Evolutionary conservation across 2,329 filamentous ascomycete species (phyloP).

Genomic region (Ramichloridium luteum): DNA sequence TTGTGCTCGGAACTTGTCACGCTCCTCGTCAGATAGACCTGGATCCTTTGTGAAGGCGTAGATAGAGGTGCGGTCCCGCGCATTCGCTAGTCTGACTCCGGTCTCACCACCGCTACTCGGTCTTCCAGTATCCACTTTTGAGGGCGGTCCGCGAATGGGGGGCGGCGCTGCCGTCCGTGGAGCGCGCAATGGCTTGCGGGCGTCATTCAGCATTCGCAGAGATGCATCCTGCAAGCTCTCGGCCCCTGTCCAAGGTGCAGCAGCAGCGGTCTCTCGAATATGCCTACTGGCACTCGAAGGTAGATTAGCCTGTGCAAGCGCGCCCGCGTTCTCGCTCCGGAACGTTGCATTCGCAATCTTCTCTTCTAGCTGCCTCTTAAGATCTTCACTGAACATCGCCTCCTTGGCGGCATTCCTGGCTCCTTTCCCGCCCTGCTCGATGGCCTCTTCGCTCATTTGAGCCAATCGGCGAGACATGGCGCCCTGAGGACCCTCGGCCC

Average conservation of each 20-base stretch:
- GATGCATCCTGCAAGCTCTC: slow-evolving; percentile 65
- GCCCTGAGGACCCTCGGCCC: slow-evolving; percentile 30
- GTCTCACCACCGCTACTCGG: slow-evolving; percentile 28
- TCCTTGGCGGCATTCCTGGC: slow-evolving; percentile 47
- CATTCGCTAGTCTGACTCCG: slow-evolving; percentile 43
- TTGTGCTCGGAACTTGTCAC: slow-evolving; percentile 56
- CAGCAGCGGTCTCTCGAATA: slow-evolving; percentile 54
- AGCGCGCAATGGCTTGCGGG: slow-evolving; percentile 41
- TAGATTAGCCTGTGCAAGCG: slow-evolving; percentile 42
- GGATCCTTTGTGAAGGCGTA: slow-evolving; percentile 41
- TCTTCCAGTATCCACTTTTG: slow-evolving; percentile 34
- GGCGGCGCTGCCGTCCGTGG: slow-evolving; percentile 20
- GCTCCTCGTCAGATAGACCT: slow-evolving; percentile 56
- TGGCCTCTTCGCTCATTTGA: slow-evolving; percentile 48
- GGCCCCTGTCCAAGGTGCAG: slow-evolving; percentile 63
- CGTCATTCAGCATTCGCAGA: slow-evolving; percentile 62
- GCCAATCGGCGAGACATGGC: slow-evolving; percentile 47
- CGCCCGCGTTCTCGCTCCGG: slow-evolving; percentile 39
- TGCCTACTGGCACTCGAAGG: slow-evolving; percentile 54
- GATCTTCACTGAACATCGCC: slow-evolving; percentile 49
- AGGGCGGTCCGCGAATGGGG: slow-evolving; percentile 25
- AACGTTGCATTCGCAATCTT: slow-evolving; percentile 46
- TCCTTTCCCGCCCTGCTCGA: slow-evolving; percentile 43
- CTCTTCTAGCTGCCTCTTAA: slow-evolving; percentile 46
- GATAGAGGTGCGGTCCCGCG: slow-evolving; percentile 45